Evolutionary conservation across 176 grass and related monocot species (phyloP), one percentile per base, ranked within the genome.

Genomic region (Elymus sibiricus): DNA sequence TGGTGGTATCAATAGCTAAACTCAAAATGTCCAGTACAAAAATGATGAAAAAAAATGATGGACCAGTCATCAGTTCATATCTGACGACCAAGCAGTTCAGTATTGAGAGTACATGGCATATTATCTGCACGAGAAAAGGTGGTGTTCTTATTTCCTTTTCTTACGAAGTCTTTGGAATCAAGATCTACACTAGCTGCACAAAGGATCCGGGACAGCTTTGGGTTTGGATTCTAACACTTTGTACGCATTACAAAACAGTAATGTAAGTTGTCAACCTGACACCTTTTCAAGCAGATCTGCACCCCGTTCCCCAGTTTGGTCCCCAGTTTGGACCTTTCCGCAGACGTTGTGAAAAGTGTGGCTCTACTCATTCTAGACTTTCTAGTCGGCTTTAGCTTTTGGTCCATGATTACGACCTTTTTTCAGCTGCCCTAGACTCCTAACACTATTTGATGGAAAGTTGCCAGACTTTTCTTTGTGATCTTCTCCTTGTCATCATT

Each of bases 251-350:
- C 46, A 70, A 58, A 58, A 22, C 62, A 31, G 53, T 74, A 39
- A 44, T 44, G 76, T 84, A 83, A 76, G 80, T 87, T 69, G 60
- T 91, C 80, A 77, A 89, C 84, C 76, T 87, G 62, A 88, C 61
- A 80, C 29, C 83, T 92, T 90, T 86, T 65, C 78, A 53, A 87
- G 84, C 68, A 84, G 89, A 89, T 81, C 84, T 83, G 84, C 27
- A 2, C 35, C 74, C 55, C 59, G 76, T 51, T 21, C 64, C 84
- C 27, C 58, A 67, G 66, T 73, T 66, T 88, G 87, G 88, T 82
- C 85, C 85, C 86, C 82, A 80, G 32, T 90, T 85, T 86, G 74
- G 32, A 58, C 78, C 42, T 79, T 92, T 86, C 88, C 28, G 56
- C 82, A 83, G 74, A 84, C 74, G 79, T 74, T 40, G 75, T 88